Base-by-base conservation (phyloP, 2,329 filamentous ascomycete genomes). In the Paraphoma sp. region DNA sequence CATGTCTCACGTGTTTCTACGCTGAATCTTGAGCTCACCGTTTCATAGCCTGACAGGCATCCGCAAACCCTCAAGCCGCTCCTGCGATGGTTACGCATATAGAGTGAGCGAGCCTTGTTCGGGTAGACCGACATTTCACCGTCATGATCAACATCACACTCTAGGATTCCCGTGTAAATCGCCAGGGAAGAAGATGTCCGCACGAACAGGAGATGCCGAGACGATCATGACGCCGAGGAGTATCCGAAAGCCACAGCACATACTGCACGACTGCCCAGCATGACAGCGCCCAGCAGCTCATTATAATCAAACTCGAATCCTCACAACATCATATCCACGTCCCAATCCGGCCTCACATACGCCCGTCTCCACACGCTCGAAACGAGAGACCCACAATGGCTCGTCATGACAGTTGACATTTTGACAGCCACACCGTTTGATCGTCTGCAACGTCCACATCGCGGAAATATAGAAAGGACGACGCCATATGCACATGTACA, bases 361-460 rank as follows among this genome's bases (percentile, higher is more conserved):
- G 33, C 33, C 33, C 33, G 7, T 10, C 33, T 36, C 33, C 33
- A 36, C 33, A 36, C 33, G 49, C 42, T 45, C 42, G 43, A 59
- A 55, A 55, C 52, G 36, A 40, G 40, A 44, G 29, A 43, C 41
- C 45, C 52, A 43, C 42, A 45, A 53, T 53, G n/a, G 40, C 16
- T 49, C 41, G 50, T 40, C 53, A 54, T 56, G 54, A 59, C 57
- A 60, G 50, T 45, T 59, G 59, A 62, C 54, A 64, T 53, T n/a
- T 56, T 48, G 59, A 54, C 47, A 59, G 18, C 38, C 48, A 48
- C 30, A 17, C 45, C 49, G 17, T 38, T 42, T 9, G 11, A 57
- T 53, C 61, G 45, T 60, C 48, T 18, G 23, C 43, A 49, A 54
- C 45, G 31, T 36, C 42, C 40, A 45, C 31, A 30, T 53, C 42